Evolutionary conservation across 2,329 filamentous ascomycete genomes (phyloP).

Genomic region (Diaporthe destruens): DNA sequence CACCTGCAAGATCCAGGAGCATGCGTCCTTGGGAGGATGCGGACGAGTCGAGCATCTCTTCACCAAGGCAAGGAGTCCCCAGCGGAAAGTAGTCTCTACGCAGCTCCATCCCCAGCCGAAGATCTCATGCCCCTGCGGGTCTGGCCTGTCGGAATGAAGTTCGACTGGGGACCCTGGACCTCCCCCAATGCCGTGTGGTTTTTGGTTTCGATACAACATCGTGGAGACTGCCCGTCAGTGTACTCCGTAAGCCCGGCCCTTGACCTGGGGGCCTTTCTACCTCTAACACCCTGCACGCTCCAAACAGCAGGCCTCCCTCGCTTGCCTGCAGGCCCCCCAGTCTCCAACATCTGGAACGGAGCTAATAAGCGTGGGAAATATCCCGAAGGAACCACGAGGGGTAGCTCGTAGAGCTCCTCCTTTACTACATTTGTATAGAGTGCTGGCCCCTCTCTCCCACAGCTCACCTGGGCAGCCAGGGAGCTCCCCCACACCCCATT

Average conservation of each 20-base stretch:
- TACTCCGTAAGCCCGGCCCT: slow-evolving; percentile 38
- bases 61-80: not conserved
- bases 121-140: slow-evolving; percentile 3
- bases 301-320: slow-evolving; percentile 12
- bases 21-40: slow-evolving; percentile 3
- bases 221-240: slow-evolving; percentile 33
- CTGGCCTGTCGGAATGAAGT: slow-evolving; percentile 33
- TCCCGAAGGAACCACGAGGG: slow-evolving; percentile 33
- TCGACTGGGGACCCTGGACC: slow-evolving; percentile 28
- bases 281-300: slow-evolving; percentile 26
- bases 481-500: slow-evolving; percentile 7
- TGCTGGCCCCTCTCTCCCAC: not conserved
- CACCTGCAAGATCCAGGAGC: slow-evolving; percentile 26
- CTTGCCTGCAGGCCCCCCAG: slow-evolving; percentile 11
- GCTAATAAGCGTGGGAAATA: slow-evolving; percentile 24
- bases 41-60: slow-evolving; percentile 15
- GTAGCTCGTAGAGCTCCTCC: slow-evolving; percentile 17
- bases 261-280: slow-evolving; percentile 24
- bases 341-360: slow-evolving; percentile 18
- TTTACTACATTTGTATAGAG: not conserved
- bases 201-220: slow-evolving; percentile 37
- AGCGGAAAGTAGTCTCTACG: not conserved
- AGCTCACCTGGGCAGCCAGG: not conserved
- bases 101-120: slow-evolving; percentile 16
- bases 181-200: slow-evolving; percentile 17